Base-by-base conservation (phyloP, 306 rosid genomes). In the Astragalus glycyphyllos region DNA sequence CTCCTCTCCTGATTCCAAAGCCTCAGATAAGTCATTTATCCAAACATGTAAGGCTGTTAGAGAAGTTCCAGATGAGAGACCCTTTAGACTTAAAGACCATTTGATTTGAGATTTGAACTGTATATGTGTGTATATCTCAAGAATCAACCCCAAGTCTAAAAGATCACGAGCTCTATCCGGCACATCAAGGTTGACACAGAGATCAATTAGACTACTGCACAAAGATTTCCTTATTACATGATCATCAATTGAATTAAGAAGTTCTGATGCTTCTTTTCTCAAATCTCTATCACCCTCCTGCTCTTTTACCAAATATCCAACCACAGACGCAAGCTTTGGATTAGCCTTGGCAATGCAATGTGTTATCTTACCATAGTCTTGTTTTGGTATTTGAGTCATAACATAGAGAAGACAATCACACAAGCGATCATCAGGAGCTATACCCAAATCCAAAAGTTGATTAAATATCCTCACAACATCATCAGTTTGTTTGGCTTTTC, bases 11-110 rank as follows among this genome's bases (percentile, higher is more conserved):
- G 81, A 84, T 75, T 84, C 87, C 82, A 85, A 62, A 23, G 82
- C 85, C 79, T 54, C 84, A 16, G 89, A 68, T 83, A 93, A 75
- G 80, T 90, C 96, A 77, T 77, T 86, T 40, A 90, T 84, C 98
- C 98, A 93, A 78, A 87, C 87, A 70, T 82, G 85, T 35, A 93
- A 78, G n/a, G 92, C 97, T 12, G 92, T 90, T 11, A 84, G 73
- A 74, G 92, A 94, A 50, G 94, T 91, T 32, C 96, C 98, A 73
- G 83, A 82, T 31, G 98, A 90, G 70, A 93, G 97, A 49, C 87
- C 86, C 84, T 87, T 93, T 17, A 93, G 81, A 83, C 86, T 72
- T 73, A 93, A 79, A 81, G 87, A 85, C 98, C 97, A 93, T 48
- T 79, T 89, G 40, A 86, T 78, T 53, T 86, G 77, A 70, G 96